Evolutionary conservation across 2,329 filamentous ascomycete genomes (phyloP).

Genomic region (Cercospora brassicicola): DNA sequence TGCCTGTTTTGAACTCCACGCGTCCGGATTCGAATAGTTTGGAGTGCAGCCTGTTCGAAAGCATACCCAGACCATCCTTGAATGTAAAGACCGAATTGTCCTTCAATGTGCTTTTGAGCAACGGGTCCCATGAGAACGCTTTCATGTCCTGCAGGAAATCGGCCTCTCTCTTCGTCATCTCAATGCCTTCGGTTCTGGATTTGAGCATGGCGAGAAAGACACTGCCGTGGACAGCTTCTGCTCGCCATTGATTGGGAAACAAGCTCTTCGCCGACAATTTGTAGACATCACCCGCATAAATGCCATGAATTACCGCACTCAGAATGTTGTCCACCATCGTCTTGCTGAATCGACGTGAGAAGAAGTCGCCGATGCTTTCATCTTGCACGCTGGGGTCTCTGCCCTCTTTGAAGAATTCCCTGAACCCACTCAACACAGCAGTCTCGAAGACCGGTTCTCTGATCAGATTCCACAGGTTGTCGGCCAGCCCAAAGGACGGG

Average conservation of each 20-base stretch:
- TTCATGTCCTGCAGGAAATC: conserved; percentile 37
- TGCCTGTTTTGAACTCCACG: conserved; percentile 43
- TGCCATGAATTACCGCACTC: conserved; percentile 78
- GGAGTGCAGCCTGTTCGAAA: conserved; percentile 41
- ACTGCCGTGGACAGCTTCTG: conserved; percentile 50
- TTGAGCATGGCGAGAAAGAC: conserved; percentile 39
- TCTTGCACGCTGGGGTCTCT: conserved; percentile 52
- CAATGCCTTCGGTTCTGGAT: conserved; percentile 35
- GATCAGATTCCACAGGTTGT: conserved; percentile 32
- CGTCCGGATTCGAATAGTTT: conserved; percentile 42
- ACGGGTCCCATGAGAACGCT: conserved; percentile 38
- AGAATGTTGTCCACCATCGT: conserved; percentile 67
- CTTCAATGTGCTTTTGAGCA: conserved; percentile 38
- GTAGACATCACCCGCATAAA: conserved; percentile 87
- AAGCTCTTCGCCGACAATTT: conserved; percentile 72
- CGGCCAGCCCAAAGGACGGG: conserved; percentile 39
- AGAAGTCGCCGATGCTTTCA: conserved; percentile 70
- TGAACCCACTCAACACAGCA: conserved; percentile 40
- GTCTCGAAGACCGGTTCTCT: conserved; percentile 60
- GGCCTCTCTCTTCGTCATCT: conserved; percentile 40
- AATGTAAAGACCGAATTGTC: conserved; percentile 47
- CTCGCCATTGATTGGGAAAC: conserved; percentile 52
- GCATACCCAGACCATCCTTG: conserved; percentile 45
- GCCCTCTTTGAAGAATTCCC: conserved; percentile 36
- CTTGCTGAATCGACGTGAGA: conserved; percentile 57